These are phyloP conservation scores for Dactylellina cionopaga DNA, from an alignment of 2,329 filamentous ascomycete species.

Conservation along the genomic window DNA sequence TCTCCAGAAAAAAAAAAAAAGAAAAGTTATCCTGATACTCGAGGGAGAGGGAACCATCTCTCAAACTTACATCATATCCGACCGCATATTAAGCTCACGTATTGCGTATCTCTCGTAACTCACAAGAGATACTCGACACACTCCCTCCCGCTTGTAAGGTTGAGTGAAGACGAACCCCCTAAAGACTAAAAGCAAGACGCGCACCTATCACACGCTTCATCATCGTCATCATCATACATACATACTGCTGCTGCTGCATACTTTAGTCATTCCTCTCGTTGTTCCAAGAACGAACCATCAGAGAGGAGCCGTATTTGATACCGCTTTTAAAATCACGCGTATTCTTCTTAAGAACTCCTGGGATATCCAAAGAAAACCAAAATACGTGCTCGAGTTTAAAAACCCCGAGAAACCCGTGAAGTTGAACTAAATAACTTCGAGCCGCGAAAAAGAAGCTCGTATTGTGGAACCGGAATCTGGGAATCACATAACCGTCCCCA, in stretches of 20 bases:
- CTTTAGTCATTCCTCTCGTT: conserved; percentile 44
- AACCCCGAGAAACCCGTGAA: conserved; percentile 39
- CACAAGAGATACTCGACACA: conserved; percentile 46
- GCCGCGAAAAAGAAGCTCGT: conserved; percentile 32
- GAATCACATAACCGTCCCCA: conserved; percentile 18
- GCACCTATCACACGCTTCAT: conserved; percentile 2
- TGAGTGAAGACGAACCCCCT: conserved; percentile 48
- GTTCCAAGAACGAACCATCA: conserved; percentile 34
- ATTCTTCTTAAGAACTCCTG: conserved; percentile 49
- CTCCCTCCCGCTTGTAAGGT: conserved; percentile 53
- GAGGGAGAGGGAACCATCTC: conserved; percentile 30
- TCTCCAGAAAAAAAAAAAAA: conserved; percentile 19
- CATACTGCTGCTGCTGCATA: conserved; percentile 32
- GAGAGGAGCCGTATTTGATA: conserved; percentile 48
- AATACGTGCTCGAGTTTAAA: conserved; percentile 49
- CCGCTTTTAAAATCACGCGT: conserved; percentile 42
- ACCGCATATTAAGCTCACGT: conserved; percentile 43
- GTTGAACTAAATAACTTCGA: conserved; percentile 48
- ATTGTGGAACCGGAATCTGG: conserved; percentile 47
- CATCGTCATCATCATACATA: conserved; percentile 9
- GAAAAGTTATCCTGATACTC: conserved; percentile 31
- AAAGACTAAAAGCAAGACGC: conserved; percentile 24
- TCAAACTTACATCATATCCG: conserved; percentile 45
- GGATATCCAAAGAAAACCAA: conserved; percentile 23
- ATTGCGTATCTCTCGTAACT: conserved; percentile 46